A percentile compares a stretch with the other conserved stretches of the same genome.
These are phyloP conservation scores for Saturnispora silvae DNA, from an alignment of 805 yeast genomes.

Conservation along the genomic window DNA sequence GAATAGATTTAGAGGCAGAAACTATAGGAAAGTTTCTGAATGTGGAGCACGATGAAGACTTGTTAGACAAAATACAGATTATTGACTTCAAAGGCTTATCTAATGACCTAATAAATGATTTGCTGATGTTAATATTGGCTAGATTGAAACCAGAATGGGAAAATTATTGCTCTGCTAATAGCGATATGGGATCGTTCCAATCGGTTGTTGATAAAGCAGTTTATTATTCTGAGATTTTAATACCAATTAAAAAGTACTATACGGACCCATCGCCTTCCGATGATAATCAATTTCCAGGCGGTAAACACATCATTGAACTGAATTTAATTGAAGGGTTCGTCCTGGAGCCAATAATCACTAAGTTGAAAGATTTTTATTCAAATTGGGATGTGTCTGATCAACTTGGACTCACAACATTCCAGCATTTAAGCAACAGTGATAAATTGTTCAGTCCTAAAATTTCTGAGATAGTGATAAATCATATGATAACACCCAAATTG, in stretches of 20 bases:
- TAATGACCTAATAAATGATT: constrained; percentile 7
- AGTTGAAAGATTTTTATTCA: constrained; percentile 3
- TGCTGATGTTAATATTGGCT: constrained; percentile 13
- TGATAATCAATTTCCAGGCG: background rate
- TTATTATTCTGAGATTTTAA: background rate
- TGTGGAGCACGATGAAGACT: constrained; percentile 1
- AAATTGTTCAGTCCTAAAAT: background rate
- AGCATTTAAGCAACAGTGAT: constrained; percentile 18
- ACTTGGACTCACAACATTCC: too few relatives aligned
- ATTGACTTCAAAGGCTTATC: background rate
- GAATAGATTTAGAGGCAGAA: constrained; percentile 1
- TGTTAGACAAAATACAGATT: background rate
- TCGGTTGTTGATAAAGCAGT: constrained; percentile 16
- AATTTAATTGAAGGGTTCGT: constrained; percentile 5
- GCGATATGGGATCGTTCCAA: constrained; percentile 22
- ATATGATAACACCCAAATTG: constrained; percentile 3
- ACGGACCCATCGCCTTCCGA: too few relatives aligned
- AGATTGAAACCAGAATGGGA: constrained; percentile 16
- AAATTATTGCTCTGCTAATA: constrained; percentile 29
- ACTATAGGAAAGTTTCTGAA: constrained; percentile 8
- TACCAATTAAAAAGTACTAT: too few relatives aligned
- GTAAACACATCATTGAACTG: background rate
- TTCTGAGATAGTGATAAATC: constrained; percentile 1
- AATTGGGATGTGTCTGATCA: too few relatives aligned
- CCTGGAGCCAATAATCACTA: constrained; percentile 7